Evolutionary conservation across 345 rosid genomes (phyloP).

Genomic region (Excoecaria agallocha): DNA sequence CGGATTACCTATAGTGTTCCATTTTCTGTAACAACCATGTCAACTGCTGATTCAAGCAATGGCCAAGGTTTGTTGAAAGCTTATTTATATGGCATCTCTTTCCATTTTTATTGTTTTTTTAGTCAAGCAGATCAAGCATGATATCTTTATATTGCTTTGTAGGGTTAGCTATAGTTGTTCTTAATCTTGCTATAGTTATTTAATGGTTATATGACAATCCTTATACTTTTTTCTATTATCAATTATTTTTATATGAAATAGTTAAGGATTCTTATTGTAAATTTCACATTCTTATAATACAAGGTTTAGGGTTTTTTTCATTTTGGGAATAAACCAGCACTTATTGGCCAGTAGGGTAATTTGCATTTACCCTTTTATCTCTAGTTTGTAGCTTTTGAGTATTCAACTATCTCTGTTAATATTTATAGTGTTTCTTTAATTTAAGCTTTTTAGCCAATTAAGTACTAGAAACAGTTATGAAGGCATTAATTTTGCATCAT

Average conservation of each 20-base stretch:
- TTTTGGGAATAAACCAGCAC: background rate
- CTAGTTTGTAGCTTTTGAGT: background rate
- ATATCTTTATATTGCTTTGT: slow-evolving; percentile 19
- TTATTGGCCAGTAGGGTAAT: background rate
- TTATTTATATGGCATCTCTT: background rate
- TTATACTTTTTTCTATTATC: background rate
- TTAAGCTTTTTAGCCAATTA: background rate
- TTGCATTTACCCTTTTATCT: background rate
- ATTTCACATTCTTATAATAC: background rate
- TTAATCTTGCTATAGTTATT: slow-evolving; percentile 88
- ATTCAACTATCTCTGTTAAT: background rate
- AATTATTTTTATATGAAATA: background rate
- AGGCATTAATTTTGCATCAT: no score
- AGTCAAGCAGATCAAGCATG: background rate
- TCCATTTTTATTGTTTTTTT: background rate
- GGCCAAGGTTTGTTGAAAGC: slow-evolving; percentile 68
- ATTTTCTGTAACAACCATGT: slow-evolving; percentile 85
- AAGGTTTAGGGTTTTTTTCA: background rate
- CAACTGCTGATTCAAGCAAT: slow-evolving; percentile 92
- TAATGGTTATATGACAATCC: slow-evolving; percentile 53
- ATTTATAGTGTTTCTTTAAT: background rate
- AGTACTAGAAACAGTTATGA: no score
- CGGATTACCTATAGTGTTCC: slow-evolving; percentile 95
- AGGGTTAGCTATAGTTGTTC: slow-evolving; percentile 95
- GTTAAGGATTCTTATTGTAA: background rate